phyloP scores from a whole-genome alignment of 495 filamentous ascomycete species.

The Penicillium crystallinum region DNA sequence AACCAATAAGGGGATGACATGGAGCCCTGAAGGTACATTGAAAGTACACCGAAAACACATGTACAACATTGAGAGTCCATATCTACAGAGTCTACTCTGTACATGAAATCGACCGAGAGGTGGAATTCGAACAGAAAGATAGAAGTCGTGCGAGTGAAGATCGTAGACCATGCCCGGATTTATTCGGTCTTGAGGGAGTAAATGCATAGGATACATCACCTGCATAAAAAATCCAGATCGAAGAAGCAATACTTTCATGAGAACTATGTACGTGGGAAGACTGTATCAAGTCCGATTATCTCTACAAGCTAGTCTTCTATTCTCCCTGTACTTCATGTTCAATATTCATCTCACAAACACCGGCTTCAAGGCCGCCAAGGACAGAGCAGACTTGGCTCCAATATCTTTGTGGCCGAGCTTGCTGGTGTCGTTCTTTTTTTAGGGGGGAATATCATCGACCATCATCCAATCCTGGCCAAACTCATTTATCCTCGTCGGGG shows the following conservation, averaged over 20 bases:
- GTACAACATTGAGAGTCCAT: too few species aligned
- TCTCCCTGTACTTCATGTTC: constrained; percentile 16
- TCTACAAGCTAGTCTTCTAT: constrained; percentile 16
- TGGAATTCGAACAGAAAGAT: too few species aligned
- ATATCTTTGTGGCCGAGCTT: constrained; percentile 5
- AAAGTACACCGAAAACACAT: too few species aligned
- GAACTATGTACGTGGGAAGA: constrained; percentile 16
- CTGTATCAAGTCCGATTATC: constrained; percentile 8
- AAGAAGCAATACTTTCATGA: constrained; percentile 3
- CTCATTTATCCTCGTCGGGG: constrained; percentile 47
- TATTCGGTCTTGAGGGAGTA: background rate
- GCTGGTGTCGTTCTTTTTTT: constrained; percentile 11
- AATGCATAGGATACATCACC: constrained; percentile 8
- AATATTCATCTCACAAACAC: constrained; percentile 8
- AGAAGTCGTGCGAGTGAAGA: too few species aligned
- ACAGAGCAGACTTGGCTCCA: background rate
- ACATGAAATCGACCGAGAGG: too few species aligned
- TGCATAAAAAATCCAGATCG: constrained; percentile 4
- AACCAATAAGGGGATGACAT: too few species aligned
- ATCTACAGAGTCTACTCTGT: too few species aligned
- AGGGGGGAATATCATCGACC: constrained; percentile 11
- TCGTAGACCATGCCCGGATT: background rate
- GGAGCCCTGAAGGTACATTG: too few species aligned
- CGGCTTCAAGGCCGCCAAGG: constrained; percentile 4
- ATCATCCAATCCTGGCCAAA: constrained; percentile 21